Evolutionary conservation across 805 yeast species (phyloP), one percentile per base, ranked within the genome.

Genomic region (Kuraishia piskuri): DNA sequence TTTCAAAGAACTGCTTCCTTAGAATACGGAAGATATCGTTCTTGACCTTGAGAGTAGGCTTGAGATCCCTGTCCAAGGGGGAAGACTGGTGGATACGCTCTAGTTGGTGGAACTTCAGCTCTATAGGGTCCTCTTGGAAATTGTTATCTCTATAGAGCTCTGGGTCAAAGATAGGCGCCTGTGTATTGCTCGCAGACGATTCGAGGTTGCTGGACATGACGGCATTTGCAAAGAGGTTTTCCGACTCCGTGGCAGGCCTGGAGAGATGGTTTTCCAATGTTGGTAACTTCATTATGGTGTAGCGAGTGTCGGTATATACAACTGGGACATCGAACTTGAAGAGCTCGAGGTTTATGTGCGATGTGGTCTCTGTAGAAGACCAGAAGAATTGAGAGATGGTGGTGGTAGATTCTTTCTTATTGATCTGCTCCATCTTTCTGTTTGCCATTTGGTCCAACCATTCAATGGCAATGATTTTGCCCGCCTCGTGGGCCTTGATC

Each of bases 31-130:
- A 75, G 52, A 92, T 75, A 58, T 88, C 87, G 56, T 85, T 90
- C 59, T 97, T 75, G 37, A 85, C 75, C 61, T 83, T 86, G 2
- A 96, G 86, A 20, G 92, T 86, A 1, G 99, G 99, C 60, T 91
- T 89, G 49, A 89, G 74, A 54, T 90, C 97, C 59, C 82, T 83
- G 63, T 91, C 98, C 40, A 89, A 68, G 24, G 88, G 78, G 1
- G 88, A 78, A 50, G 85, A 80, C 61, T 87, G 86, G 59, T 91
- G 89, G 50, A 87, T 81, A 67, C 97, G 85, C 57, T 91, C 94
- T 52, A 92, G 69, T 54, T 86, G 82, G 58, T 96, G 82, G 63
- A 86, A 90, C 65, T 92, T 94, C 57, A 83, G 78, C 63, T 94
- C 98, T 22, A 94, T 84, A 1, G 97, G 96, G 61, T 92, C 96